phyloP scores from a whole-genome alignment of 164 flowering plant species.

The Stephania yunnanensis region DNA sequence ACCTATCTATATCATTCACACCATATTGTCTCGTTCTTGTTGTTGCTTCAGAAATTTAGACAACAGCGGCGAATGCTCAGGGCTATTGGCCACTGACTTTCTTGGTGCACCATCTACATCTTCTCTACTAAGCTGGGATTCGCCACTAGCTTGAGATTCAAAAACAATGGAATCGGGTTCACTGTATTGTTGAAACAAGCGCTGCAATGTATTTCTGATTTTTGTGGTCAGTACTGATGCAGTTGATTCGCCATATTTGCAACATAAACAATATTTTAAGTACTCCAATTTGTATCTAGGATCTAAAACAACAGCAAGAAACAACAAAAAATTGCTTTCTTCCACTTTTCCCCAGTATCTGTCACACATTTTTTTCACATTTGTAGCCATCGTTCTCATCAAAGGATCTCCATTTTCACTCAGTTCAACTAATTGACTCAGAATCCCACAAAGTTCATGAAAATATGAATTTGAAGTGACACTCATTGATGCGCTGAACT shows the following conservation, averaged over 20 bases:
- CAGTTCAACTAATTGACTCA: not conserved
- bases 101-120: not conserved
- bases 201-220: not conserved
- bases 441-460: too few species aligned
- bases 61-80: not conserved
- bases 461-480: too few species aligned
- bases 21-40: not conserved
- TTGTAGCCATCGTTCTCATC: not conserved
- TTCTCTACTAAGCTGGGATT: not conserved
- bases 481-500: too few species aligned
- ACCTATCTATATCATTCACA: not conserved
- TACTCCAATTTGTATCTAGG: too few species aligned
- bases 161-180: not conserved
- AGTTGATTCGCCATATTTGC: not conserved
- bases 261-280: too few species aligned
- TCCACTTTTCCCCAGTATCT: not conserved
- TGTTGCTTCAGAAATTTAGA: not conserved
- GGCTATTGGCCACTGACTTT: not conserved
- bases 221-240: not conserved
- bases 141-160: not conserved
- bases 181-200: not conserved
- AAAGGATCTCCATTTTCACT: not conserved
- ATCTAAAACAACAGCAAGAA: not conserved
- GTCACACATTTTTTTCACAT: not conserved
- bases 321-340: not conserved